A percentile compares a stretch with the other conserved stretches of the same genome.
Conservation (phyloP, 345 rosid genomes). For the Gossypium australe region DNA sequence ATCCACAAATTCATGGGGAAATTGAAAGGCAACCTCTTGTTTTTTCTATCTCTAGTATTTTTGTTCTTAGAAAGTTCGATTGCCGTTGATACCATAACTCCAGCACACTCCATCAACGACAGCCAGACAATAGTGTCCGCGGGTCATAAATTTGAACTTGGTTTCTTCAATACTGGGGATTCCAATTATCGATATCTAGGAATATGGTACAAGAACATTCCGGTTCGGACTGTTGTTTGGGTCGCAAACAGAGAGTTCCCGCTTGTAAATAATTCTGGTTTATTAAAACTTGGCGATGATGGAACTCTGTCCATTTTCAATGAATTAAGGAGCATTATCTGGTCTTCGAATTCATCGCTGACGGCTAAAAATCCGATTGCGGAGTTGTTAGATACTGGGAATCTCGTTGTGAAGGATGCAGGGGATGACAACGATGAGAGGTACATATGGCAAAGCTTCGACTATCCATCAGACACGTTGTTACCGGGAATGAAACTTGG, state of each 20-base stretch:
- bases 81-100: slow-evolving; percentile 23
- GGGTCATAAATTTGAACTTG: slow-evolving; percentile 29
- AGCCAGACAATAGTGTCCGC: slow-evolving; percentile 27
- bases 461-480: slow-evolving; percentile 37
- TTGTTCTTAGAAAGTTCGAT: background rate
- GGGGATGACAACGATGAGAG: slow-evolving; percentile 6
- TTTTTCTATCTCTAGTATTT: background rate
- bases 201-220: slow-evolving; percentile 37
- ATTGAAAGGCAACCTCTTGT: slow-evolving; percentile 1
- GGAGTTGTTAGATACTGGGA: slow-evolving; percentile 25
- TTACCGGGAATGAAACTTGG: slow-evolving; percentile 51
- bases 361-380: background rate
- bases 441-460: slow-evolving; percentile 51
- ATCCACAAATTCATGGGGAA: slow-evolving; percentile 1
- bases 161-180: slow-evolving; percentile 26
- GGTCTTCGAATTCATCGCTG: slow-evolving; percentile 6
- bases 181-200: slow-evolving; percentile 27
- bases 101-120: background rate
- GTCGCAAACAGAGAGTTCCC: slow-evolving; percentile 32
- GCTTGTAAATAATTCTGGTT: slow-evolving; percentile 2
- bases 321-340: background rate
- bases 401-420: slow-evolving; percentile 32
- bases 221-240: slow-evolving; percentile 32
- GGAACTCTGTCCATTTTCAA: slow-evolving; percentile 18
- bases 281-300: slow-evolving; percentile 21